Evolutionary conservation across 768 basidiomycete species (phyloP).

Genomic region (Kwoniella sp.): DNA sequence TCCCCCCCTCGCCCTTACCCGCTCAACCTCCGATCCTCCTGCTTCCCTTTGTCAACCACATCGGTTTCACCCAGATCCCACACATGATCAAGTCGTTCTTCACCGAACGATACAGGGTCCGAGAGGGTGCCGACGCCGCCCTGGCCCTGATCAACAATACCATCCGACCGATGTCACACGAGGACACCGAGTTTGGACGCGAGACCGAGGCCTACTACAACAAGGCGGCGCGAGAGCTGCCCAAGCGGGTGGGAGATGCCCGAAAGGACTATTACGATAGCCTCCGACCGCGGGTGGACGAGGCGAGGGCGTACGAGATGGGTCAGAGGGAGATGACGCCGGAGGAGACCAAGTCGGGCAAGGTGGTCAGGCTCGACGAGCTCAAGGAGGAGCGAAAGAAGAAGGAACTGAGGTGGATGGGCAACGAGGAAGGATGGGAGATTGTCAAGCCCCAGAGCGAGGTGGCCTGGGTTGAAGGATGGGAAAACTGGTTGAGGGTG

Average conservation of each 20-base stretch:
- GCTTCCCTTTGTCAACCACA: conserved; percentile 53
- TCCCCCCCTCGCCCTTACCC: conserved; percentile 61
- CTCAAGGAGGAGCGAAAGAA: conserved; percentile 79
- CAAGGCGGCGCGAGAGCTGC: conserved; percentile 37
- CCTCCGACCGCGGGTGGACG: conserved; percentile 63
- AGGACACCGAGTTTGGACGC: conserved; percentile 73
- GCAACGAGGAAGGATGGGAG: conserved; percentile 73
- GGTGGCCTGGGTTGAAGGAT: conserved; percentile 68
- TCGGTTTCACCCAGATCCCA: conserved; percentile 80
- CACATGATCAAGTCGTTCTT: conserved; percentile 87
- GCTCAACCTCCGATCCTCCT: conserved; percentile 66
- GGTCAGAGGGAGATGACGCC: conserved; percentile 78
- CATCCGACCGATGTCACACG: conserved; percentile 55
- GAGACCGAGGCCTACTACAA: conserved; percentile 67
- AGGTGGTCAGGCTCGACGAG: conserved; percentile 83
- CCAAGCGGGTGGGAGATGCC: conserved; percentile 60
- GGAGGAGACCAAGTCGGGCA: conserved; percentile 61
- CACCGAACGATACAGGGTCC: conserved; percentile 78
- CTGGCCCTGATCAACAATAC: conserved; percentile 64
- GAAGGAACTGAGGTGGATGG: conserved; percentile 82
- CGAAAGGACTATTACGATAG: conserved; percentile 72
- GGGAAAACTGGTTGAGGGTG: conserved; percentile 34
- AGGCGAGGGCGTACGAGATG: conserved; percentile 69
- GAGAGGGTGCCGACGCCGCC: conserved; percentile 72
- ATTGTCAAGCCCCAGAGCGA: conserved; percentile 63